Evolutionary conservation across 805 yeast species (phyloP).

Genomic region (Cyberlindnera suaveolens): DNA sequence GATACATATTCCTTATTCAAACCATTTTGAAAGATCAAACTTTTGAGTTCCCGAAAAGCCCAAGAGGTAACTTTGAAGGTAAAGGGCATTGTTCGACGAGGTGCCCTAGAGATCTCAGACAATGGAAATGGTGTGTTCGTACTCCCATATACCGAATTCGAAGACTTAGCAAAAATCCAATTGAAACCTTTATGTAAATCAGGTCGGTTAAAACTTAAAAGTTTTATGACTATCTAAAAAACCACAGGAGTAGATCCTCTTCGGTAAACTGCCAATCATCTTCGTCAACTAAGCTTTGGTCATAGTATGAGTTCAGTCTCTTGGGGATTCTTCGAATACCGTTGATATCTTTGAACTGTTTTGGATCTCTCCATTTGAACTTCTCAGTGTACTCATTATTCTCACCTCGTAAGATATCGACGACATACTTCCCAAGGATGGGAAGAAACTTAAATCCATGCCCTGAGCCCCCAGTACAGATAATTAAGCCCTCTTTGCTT

Average conservation of each 20-base stretch:
- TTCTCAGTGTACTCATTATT: constrained; percentile 25
- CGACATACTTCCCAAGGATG: constrained; percentile 26
- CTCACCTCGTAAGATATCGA: constrained; percentile 28
- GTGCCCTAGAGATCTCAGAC: no score
- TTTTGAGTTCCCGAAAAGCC: no score
- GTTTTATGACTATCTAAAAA: not conserved
- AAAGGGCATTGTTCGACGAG: no score
- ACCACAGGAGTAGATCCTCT: constrained; percentile 4
- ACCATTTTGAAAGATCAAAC: no score
- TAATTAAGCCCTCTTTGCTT: constrained; percentile 19
- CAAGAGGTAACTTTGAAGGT: no score
- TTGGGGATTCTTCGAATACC: constrained; percentile 11
- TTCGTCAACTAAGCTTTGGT: constrained; percentile 16
- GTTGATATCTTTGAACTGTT: constrained; percentile 23
- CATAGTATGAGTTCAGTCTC: constrained; percentile 28
- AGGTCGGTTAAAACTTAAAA: no score
- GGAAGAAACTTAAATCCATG: constrained; percentile 33
- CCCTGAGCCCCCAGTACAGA: constrained; percentile 32
- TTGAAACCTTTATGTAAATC: constrained; percentile 2
- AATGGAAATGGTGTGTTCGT: no score
- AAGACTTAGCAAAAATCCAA: no score
- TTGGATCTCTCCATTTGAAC: constrained; percentile 29
- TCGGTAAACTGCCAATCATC: constrained; percentile 14
- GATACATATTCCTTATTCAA: no score
- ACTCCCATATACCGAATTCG: no score